Base-by-base conservation (phyloP, 2,329 filamentous ascomycete genomes). In the Clarireedia sp. region DNA sequence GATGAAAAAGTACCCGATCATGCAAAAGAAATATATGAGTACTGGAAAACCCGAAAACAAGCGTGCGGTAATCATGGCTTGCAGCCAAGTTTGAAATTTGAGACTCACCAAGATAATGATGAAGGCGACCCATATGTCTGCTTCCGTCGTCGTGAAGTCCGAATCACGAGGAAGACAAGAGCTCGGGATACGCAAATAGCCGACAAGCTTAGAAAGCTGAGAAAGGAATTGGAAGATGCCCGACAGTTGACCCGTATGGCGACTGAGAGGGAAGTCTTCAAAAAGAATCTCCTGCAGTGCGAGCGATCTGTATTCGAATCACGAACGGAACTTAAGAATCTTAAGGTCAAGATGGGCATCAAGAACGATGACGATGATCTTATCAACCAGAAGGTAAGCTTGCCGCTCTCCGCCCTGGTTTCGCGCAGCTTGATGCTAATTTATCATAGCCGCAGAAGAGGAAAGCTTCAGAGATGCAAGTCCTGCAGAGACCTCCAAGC, bases 71-170 rank as follows among this genome's bases (percentile, higher is more conserved):
- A 92, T 69, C 84, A 80, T 64, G 75, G 85, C 5, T 75, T 97
- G 59, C 86, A 91, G 67, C 83, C 90, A 7, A 78, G 76, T 21
- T 82, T 97, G 69, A 96, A 96, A 75, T 94, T 96, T 62, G 94
- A 99, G 74, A 95, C 86, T 47, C 90, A 94, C 60, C 87, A 90
- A 68, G 92, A 97, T 62, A 95, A 86, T 59, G 94, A 99, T 71
- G 94, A 99, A 69, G 83, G 89, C 65, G 94, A 99, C 72, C 94
- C 94, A 48, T 99, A 96, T 73, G 91, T 99, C 66, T 99, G 94
- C 73, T 99, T 99, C 81, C 84, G 94, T 69, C 85, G 94, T 64
- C 88, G 94, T 61, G 94, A 99, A 72, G 89, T 95, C 47, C 86
- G 94, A 56, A 90, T 95, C 70, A 92, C 90, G 49, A 87, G 94